phyloP scores from a whole-genome alignment of 306 rosid species.

The Lithocarpus polystachyus region DNA sequence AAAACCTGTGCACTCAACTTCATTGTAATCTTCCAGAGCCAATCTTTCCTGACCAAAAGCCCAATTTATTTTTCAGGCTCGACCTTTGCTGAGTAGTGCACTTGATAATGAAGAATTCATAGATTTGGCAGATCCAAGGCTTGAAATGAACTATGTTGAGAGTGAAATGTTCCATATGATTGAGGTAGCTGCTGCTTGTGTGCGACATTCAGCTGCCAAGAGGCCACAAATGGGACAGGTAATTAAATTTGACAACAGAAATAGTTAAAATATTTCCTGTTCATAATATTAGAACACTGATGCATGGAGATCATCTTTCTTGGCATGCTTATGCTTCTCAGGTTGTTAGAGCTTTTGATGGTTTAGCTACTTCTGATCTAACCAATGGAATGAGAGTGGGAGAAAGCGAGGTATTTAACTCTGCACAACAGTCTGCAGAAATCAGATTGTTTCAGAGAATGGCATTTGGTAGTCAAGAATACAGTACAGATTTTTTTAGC shows the following conservation, averaged over 20 bases:
- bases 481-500: slow-evolving; percentile 64
- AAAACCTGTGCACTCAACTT: slow-evolving; percentile 3
- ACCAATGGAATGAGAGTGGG: slow-evolving; percentile 86
- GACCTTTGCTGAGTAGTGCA: slow-evolving; percentile 68
- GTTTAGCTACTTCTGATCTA: slow-evolving; percentile 60
- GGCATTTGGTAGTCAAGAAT: slow-evolving; percentile 81
- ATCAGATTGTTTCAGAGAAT: slow-evolving; percentile 61
- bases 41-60: slow-evolving; percentile 26
- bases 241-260: slow-evolving; percentile 1
- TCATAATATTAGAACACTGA: slow-evolving; percentile 1
- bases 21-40: slow-evolving; percentile 1
- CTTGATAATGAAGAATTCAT: slow-evolving; percentile 57
- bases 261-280: neutral
- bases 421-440: slow-evolving; percentile 76
- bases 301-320: slow-evolving; percentile 13
- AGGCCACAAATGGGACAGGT: slow-evolving; percentile 98
- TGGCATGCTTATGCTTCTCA: slow-evolving; percentile 31
- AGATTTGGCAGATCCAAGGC: slow-evolving; percentile 64
- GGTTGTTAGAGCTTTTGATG: slow-evolving; percentile 90
- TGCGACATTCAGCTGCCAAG: slow-evolving; percentile 71
- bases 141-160: slow-evolving; percentile 56
- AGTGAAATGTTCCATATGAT: slow-evolving; percentile 74
- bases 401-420: slow-evolving; percentile 61
- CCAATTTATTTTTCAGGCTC: slow-evolving; percentile 57
- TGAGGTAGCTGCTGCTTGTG: slow-evolving; percentile 81